These are phyloP conservation scores for Polytrichum formosum DNA, from an alignment of 225 moss, liverwort and hornwort species.

Conservation along the genomic window DNA sequence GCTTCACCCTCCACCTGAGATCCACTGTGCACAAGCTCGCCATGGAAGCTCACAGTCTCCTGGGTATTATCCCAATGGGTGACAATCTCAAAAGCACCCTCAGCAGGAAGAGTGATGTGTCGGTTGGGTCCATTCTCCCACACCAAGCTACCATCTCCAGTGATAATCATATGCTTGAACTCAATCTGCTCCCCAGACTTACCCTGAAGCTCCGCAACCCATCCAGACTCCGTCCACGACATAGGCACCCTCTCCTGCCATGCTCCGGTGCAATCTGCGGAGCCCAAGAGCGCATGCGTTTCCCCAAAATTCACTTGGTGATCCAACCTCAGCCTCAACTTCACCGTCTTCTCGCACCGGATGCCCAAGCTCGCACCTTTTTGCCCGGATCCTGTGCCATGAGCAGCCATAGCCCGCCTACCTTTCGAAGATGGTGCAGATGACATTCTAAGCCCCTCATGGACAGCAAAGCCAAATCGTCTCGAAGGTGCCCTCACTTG, in stretches of 20 bases:
- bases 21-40: conserved; percentile 5
- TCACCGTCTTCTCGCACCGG: conserved; percentile 73
- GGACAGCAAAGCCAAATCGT: not conserved
- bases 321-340: conserved; percentile 66
- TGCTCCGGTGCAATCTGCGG: conserved; percentile 56
- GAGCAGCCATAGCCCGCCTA: conserved; percentile 2
- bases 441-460: not conserved
- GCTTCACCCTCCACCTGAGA: not conserved
- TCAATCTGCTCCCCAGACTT: conserved; percentile 63
- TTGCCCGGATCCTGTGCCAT: not conserved
- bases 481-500: not conserved
- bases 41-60: conserved; percentile 54
- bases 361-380: conserved; percentile 16
- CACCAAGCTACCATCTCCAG: conserved; percentile 46
- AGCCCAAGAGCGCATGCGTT: conserved; percentile 74
- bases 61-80: conserved; percentile 76
- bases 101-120: conserved; percentile 41
- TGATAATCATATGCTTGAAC: conserved; percentile 76
- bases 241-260: conserved; percentile 70
- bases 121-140: conserved; percentile 87
- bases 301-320: conserved; percentile 88
- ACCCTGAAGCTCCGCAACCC: conserved; percentile 76
- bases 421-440: not conserved
- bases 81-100: conserved; percentile 59
- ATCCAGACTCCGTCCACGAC: conserved; percentile 79